Percentiles rank a stretch among this genome's conserved stretches.
Evolutionary conservation across 371 early-diverging fungal species (phyloP).

Genomic region (Blyttiomyces sp.): DNA sequence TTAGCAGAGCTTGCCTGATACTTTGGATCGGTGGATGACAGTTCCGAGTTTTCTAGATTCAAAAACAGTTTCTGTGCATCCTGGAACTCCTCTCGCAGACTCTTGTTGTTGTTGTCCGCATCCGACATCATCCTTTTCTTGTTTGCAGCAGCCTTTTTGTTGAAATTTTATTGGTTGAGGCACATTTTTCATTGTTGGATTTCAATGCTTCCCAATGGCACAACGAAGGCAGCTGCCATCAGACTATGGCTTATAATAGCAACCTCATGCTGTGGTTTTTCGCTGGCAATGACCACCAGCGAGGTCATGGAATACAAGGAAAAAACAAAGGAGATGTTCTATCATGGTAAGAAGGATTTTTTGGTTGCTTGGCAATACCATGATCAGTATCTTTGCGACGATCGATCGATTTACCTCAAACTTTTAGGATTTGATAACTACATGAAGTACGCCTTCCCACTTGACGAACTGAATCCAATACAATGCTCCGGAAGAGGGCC

Average conservation of each 20-base stretch:
- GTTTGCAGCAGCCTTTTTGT: no score
- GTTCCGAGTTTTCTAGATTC: neutral
- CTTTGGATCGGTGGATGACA: neutral
- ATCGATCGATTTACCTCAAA: no score
- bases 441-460: constrained; percentile 80
- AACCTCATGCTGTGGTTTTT: no score
- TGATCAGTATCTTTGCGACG: no score
- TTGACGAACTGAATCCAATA: constrained; percentile 90
- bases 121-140: no score
- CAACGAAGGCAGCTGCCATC: neutral
- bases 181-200: neutral
- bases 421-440: constrained; percentile 64
- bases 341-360: constrained; percentile 73
- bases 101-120: no score
- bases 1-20: neutral
- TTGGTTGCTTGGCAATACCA: neutral
- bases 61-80: neutral
- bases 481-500: constrained; percentile 75
- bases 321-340: constrained; percentile 63
- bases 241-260: neutral
- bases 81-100: neutral
- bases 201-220: neutral
- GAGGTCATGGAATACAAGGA: constrained; percentile 17
- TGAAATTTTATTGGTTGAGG: neutral
- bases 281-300: constrained; percentile 3